These are phyloP conservation scores for Aspergillus coremiiformis DNA, from an alignment of 495 filamentous ascomycete species.

Conservation along the genomic window DNA sequence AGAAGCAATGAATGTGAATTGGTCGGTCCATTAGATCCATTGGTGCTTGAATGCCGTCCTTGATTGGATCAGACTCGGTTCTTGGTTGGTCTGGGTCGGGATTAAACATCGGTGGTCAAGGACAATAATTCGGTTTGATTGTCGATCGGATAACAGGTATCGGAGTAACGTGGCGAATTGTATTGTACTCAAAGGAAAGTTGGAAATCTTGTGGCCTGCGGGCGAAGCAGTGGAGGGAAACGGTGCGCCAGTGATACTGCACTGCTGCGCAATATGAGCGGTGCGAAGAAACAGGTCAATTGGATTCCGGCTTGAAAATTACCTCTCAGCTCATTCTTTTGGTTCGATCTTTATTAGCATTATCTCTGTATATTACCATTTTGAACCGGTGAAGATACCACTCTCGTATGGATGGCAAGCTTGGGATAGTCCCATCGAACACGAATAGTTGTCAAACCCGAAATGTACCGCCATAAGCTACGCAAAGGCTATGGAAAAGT, in stretches of 20 bases:
- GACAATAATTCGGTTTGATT: background rate
- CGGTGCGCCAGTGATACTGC: background rate
- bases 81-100: background rate
- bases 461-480: background rate
- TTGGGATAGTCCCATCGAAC: background rate
- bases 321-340: background rate
- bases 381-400: conserved; percentile 4
- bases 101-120: background rate
- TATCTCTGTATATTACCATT: conserved; percentile 1
- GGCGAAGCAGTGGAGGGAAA: background rate
- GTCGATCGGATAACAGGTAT: background rate
- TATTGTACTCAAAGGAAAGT: no score
- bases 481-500: background rate
- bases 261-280: background rate
- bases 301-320: background rate
- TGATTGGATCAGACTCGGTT: background rate
- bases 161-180: background rate
- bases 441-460: no score
- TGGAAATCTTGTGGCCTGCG: background rate
- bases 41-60: background rate
- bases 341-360: background rate
- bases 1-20: conserved; percentile 15
- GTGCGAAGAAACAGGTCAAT: background rate
- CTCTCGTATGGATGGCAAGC: background rate
- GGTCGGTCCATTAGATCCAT: background rate